These are phyloP conservation scores for Naematelia aurantialba DNA, from an alignment of 768 basidiomycete species.

Conservation along the genomic window DNA sequence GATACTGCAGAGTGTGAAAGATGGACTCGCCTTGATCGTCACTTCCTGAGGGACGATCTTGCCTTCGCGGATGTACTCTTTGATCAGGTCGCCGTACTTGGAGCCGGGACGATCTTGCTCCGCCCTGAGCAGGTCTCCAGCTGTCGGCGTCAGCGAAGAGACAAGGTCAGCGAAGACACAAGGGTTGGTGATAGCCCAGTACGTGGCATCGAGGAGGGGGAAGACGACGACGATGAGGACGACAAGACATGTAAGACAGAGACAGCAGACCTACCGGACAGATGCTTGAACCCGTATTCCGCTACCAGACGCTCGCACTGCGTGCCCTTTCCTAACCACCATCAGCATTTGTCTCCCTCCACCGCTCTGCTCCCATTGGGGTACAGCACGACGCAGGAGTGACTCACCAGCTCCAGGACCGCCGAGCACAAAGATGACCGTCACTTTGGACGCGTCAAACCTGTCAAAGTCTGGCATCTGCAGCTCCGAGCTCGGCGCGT, in stretches of 20 bases:
- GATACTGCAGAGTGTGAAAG: background rate
- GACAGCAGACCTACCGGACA: conserved; percentile 66
- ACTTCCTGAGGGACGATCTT: conserved; percentile 94
- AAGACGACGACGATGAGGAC: too few relatives aligned
- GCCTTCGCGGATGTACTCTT: conserved; percentile 82
- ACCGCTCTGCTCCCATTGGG: too few relatives aligned
- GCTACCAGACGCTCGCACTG: conserved; percentile 81
- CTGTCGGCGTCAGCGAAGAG: conserved; percentile 57
- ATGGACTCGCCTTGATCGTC: conserved; percentile 62
- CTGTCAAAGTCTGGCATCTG: conserved; percentile 47
- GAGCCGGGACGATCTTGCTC: conserved; percentile 87
- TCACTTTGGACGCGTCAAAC: conserved; percentile 71
- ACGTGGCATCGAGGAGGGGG: too few relatives aligned
- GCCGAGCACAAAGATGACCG: conserved; percentile 90
- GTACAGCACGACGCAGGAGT: too few relatives aligned
- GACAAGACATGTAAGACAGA: background rate
- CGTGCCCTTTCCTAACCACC: conserved; percentile 78
- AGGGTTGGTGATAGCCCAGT: too few relatives aligned
- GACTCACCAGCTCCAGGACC: conserved; percentile 86
- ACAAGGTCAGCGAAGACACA: too few relatives aligned
- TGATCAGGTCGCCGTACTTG: conserved; percentile 76
- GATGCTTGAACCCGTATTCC: conserved; percentile 83
- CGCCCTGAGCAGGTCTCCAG: conserved; percentile 94
- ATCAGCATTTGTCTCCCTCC: background rate
- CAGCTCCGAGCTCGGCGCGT: background rate